These are phyloP conservation scores for Persicaria maculosa DNA, from an alignment of 148 eudicot genomes.

Conservation along the genomic window DNA sequence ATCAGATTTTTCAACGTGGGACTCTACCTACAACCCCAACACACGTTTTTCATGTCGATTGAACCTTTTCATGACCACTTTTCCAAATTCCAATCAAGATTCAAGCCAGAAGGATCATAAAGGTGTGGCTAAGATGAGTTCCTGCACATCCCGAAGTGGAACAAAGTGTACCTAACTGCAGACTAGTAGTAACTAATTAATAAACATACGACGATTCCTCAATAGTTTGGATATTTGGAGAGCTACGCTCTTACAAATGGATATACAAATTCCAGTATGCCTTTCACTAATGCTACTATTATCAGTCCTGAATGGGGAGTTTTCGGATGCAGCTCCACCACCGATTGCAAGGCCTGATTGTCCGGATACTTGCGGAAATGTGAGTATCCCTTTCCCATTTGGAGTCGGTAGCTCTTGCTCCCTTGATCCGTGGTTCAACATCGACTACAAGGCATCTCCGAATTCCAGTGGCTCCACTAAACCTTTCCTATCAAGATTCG, in stretches of 20 bases:
- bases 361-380: conserved; percentile 16
- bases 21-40: too few species aligned
- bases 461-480: conserved; percentile 8
- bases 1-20: too few species aligned
- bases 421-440: conserved; percentile 10
- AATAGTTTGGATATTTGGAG: not conserved
- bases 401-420: conserved; percentile 26
- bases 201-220: too few species aligned
- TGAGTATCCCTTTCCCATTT: conserved; percentile 31
- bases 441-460: conserved; percentile 17
- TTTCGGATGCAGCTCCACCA: conserved; percentile 2
- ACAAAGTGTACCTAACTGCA: too few species aligned
- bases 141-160: too few species aligned
- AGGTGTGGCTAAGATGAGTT: too few species aligned
- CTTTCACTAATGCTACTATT: not conserved
- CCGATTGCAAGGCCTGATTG: conserved; percentile 24
- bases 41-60: too few species aligned
- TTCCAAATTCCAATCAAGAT: too few species aligned
- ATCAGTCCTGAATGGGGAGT: not conserved
- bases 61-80: too few species aligned
- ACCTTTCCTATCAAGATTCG: conserved; percentile 11
- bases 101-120: too few species aligned
- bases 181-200: too few species aligned
- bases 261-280: not conserved
- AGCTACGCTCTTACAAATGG: not conserved